Conservation (phyloP, 1,139 yeast genomes). For the Arxiozyma bovina region DNA sequence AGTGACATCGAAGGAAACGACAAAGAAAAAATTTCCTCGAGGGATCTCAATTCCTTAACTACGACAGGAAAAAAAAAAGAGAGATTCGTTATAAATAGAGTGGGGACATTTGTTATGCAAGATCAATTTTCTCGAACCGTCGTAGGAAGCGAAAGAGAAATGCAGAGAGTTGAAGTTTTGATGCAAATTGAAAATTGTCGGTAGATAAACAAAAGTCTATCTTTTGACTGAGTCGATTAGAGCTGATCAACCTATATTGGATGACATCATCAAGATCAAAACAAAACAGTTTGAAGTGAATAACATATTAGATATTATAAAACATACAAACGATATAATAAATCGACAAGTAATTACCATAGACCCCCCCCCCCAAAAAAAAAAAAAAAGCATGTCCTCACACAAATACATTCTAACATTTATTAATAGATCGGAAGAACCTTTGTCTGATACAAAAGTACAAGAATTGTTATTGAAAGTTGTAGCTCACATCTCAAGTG, state of each 20-base stretch:
- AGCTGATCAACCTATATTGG: neutral
- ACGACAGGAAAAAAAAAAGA: neutral
- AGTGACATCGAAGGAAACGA: too few relatives aligned
- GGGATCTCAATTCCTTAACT: neutral
- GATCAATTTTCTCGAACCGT: too few relatives aligned
- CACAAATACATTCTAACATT: slow-evolving; percentile 6
- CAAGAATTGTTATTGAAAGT: neutral
- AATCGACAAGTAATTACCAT: neutral
- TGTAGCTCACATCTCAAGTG: neutral
- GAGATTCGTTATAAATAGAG: neutral
- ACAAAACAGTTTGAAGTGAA: slow-evolving; percentile 2
- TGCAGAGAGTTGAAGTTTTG: too few relatives aligned
- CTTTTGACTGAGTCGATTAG: too few relatives aligned
- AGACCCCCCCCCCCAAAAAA: too few relatives aligned
- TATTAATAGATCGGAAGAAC: neutral
- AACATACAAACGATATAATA: neutral
- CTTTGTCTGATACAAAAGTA: neutral
- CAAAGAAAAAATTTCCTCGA: neutral
- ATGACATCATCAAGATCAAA: slow-evolving; percentile 57
- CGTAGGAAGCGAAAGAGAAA: too few relatives aligned
- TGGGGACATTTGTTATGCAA: too few relatives aligned
- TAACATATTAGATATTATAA: neutral
- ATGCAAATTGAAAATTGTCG: neutral
- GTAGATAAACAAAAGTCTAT: neutral
- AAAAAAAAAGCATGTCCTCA: neutral